Conservation (phyloP, 179 eudicot genomes). For the Spergularia azorica region DNA sequence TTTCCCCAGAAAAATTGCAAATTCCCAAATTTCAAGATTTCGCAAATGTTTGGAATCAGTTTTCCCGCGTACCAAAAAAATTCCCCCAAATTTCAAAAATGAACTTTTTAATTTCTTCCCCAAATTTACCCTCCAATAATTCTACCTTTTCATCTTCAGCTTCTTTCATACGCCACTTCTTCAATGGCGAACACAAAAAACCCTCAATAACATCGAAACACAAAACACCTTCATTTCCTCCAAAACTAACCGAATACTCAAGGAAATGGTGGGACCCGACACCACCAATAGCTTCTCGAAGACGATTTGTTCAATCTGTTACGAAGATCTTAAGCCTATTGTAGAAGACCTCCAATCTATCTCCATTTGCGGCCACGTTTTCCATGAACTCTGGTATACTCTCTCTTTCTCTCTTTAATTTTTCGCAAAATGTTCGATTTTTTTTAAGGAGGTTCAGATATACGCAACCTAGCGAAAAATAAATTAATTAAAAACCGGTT, state of each 20-base stretch:
- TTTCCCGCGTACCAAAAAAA: slow-evolving; percentile 25
- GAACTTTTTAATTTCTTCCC: slow-evolving; percentile 4
- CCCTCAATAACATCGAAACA: neutral
- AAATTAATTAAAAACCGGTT: no score
- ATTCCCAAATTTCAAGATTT: slow-evolving; percentile 6
- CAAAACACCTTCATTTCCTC: slow-evolving; percentile 1
- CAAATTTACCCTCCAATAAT: neutral
- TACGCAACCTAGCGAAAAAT: no score
- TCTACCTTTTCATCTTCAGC: slow-evolving; percentile 2
- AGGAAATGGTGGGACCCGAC: slow-evolving; percentile 22
- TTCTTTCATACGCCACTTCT: neutral
- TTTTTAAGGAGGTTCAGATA: neutral
- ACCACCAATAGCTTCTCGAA: slow-evolving; percentile 41
- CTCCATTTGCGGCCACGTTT: slow-evolving; percentile 92
- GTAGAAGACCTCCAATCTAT: slow-evolving; percentile 90
- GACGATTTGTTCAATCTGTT: slow-evolving; percentile 87
- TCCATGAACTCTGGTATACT: slow-evolving; percentile 84
- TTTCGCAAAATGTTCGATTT: neutral
- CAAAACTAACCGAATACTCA: neutral
- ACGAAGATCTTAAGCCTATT: slow-evolving; percentile 86
- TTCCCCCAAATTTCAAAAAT: slow-evolving; percentile 9
- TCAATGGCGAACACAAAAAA: slow-evolving; percentile 19
- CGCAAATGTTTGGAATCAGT: neutral
- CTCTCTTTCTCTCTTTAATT: neutral
- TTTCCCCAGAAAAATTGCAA: no score